Evolutionary conservation across 2,329 filamentous ascomycete species (phyloP), one percentile per base, ranked within the genome.

Genomic region (Colletotrichum sojae): DNA sequence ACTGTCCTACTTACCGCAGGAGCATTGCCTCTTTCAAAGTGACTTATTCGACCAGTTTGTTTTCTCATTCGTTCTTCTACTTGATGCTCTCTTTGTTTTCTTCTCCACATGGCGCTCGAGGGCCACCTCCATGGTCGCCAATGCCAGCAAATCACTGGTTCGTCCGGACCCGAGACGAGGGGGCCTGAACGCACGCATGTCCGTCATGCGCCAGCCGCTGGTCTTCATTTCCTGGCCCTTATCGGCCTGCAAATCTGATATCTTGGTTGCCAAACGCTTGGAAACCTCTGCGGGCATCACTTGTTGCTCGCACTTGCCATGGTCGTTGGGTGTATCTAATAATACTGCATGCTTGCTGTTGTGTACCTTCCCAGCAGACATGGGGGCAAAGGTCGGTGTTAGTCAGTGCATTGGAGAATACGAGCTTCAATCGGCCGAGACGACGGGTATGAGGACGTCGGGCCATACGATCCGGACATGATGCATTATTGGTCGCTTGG

Each of bases 151-250:
- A 52, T 66, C 48, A 55, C 22, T 56, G 49, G 31, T 69, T 55
- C 49, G 62, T 61, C 62, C 49, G 51, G 66, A 55, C 40, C 31
- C 64, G 25, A 55, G 61, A 60, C 51, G 16, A 59, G 62, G 43
- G 43, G 62, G 55, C 15, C 25, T 53, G 54, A 65, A 56, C 55
- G 54, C 65, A 48, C 61, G 48, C 61, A 59, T 65, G 25, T 51
- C 66, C 49, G 16, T 56, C 12, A 46, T 60, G 48, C 54, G 16
- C 18, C 49, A 36, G 45, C 55, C 59, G n/a, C 31, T 6, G 43
- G 39, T 60, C 45, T 46, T 69, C 66, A 65, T 56, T 69, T 66
- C 55, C 62, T n/a, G 12, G 60, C 27, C 25, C 53, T 67, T 45
- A 57, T 39, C 53, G 63, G 18, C 15, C 40, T 48, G n/a, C 22